Evolutionary conservation across 345 rosid genomes (phyloP), one percentile per base, ranked within the genome.

Genomic region (Schrenkiella parvula): DNA sequence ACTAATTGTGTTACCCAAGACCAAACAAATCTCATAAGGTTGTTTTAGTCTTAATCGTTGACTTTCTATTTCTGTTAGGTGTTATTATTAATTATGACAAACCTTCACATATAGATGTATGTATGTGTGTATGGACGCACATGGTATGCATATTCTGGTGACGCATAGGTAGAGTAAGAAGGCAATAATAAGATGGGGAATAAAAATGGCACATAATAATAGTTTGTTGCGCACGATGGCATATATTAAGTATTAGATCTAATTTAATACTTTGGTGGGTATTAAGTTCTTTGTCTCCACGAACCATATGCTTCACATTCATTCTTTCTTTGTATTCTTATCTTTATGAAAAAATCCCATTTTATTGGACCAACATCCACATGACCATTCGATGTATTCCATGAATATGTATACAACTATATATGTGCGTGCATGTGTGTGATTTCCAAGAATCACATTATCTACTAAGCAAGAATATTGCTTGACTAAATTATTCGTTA

Each of bases 101-200:
- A 44, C 15, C 55, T 42, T 42, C 52, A 22, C 32, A 34, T 39
- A 43, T 60, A 10, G 8, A 38, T 51, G n/a, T 34, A 7, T 60
- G 22, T 22, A 19, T 17, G 21, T 15, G 6, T 52, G 0, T 38
- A 4, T 63, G 22, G 26, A 23, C 12, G 43, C 70, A 75, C 79
- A 75, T 68, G 79, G 64, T 42, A 37, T 53, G 75, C 18, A 44
- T 68, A 61, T 39, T 60, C 47, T 61, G 48, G 53, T 84, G 85
- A 85, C 77, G 80, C 68, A 85, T 71, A 63, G 74, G 75, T 82
- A 9, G 78, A 81, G 86, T 81, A 66, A 66, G 79, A 71, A 77
- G 76, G 76, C 87, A 84, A 72, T 74, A 44, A 44, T 37, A 34
- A 15, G 13, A 42, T 23, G 53, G 59, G 43, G 74, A 67, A 42